Evolutionary conservation across 345 rosid species (phyloP).

Genomic region (Populus simonii): DNA sequence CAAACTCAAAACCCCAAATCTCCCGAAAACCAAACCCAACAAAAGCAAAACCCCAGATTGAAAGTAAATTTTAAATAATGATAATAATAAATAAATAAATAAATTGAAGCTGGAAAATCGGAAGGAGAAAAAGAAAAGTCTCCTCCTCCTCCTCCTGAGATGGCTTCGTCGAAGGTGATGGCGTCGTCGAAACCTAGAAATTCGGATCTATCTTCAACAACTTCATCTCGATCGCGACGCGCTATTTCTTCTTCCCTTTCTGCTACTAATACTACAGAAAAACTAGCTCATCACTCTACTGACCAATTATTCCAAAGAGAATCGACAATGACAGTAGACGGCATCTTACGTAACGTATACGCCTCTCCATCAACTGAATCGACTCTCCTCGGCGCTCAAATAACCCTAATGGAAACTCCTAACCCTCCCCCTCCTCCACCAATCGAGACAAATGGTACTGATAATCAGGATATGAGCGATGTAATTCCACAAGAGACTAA

Average conservation of each 20-base stretch:
- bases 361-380: slow-evolving; percentile 38
- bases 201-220: slow-evolving; percentile 43
- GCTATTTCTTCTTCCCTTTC: slow-evolving; percentile 43
- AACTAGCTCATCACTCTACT: slow-evolving; percentile 5
- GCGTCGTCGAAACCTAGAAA: slow-evolving; percentile 56
- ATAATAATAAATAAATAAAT: slow-evolving; percentile 2
- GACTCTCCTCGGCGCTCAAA: slow-evolving; percentile 38
- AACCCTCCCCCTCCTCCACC: not conserved
- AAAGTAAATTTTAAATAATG: slow-evolving; percentile 1
- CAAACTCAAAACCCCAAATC: slow-evolving; percentile 15
- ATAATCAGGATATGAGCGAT: not conserved
- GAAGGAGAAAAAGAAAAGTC: not conserved
- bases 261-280: slow-evolving; percentile 24
- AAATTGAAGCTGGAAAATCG: not conserved
- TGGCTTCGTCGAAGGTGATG: slow-evolving; percentile 70
- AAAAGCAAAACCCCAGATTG: slow-evolving; percentile 1
- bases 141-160: slow-evolving; percentile 33
- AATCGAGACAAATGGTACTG: not conserved
- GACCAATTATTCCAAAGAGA: slow-evolving; percentile 31
- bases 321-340: slow-evolving; percentile 44
- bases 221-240: slow-evolving; percentile 41
- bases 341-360: slow-evolving; percentile 35
- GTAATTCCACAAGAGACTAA: slow-evolving; percentile 10
- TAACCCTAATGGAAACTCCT: slow-evolving; percentile 42
- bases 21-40: not conserved